Conservation (phyloP, 2,329 filamentous ascomycete species). For the Graphilbum ipis-grandicollis region DNA sequence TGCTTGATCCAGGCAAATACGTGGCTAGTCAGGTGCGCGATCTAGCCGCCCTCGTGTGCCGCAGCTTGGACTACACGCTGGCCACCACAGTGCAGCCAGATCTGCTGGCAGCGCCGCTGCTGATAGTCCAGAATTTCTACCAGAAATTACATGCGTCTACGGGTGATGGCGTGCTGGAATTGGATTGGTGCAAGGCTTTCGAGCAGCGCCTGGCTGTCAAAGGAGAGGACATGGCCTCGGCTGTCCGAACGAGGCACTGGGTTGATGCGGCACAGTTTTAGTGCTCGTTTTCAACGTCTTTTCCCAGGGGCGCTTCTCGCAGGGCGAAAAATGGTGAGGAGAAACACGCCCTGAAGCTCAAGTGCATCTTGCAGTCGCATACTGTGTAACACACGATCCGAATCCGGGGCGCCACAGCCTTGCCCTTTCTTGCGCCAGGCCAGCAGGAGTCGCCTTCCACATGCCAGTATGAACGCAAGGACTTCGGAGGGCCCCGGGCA, state of each 20-base stretch:
- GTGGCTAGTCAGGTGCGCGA: constrained; percentile 20
- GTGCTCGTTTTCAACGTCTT: no score
- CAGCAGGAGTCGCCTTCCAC: no score
- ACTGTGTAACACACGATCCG: no score
- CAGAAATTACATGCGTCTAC: constrained; percentile 19
- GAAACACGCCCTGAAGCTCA: no score
- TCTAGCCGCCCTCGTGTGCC: constrained; percentile 31
- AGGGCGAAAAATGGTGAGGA: no score
- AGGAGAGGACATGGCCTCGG: constrained; percentile 22
- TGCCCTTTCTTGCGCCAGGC: no score
- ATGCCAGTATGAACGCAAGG: no score
- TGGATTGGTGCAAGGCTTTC: constrained; percentile 30
- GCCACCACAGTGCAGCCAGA: constrained; percentile 27
- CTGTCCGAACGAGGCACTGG: constrained; percentile 22
- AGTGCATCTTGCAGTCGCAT: no score
- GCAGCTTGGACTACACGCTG: constrained; percentile 30
- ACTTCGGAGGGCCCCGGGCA: no score
- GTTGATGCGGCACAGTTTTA: constrained; percentile 12
- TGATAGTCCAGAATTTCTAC: constrained; percentile 24
- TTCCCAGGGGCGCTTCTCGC: no score
- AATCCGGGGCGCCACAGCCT: no score
- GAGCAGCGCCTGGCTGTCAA: constrained; percentile 19
- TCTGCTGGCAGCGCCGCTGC: constrained; percentile 24
- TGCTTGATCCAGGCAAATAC: constrained; percentile 19
- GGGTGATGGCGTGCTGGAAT: constrained; percentile 25